A percentile compares a stretch with the other conserved stretches of the same genome.
phyloP scores from a whole-genome alignment of 805 yeast genomes.

The Myxozyma geophila region DNA sequence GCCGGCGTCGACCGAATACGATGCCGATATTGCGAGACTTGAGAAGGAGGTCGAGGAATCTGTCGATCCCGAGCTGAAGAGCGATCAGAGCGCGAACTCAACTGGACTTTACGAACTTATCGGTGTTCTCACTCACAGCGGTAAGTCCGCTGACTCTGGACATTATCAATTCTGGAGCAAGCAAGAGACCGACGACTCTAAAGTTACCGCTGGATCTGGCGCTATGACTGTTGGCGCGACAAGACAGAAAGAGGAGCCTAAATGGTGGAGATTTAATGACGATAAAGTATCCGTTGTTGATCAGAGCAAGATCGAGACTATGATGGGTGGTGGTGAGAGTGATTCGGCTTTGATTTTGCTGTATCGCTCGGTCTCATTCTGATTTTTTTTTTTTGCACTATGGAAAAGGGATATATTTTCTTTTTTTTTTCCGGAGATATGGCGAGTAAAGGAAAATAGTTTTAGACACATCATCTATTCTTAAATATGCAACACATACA shows the following conservation, averaged over 20 bases:
- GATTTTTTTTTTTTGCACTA: conserved; percentile 17
- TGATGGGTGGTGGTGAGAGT: conserved; percentile 97
- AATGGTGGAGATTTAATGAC: conserved; percentile 96
- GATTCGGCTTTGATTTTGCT: conserved; percentile 90
- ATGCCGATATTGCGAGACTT: conserved; percentile 25
- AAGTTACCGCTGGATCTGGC: conserved; percentile 3
- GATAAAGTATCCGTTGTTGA: conserved; percentile 80
- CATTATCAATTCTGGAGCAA: conserved; percentile 91
- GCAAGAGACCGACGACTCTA: conserved; percentile 59
- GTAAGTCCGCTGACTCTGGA: conserved; percentile 95
- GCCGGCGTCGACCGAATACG: conserved; percentile 37
- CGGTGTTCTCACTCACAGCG: conserved; percentile 90
- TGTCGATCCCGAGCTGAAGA: conserved; percentile 51
- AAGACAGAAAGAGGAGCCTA: conserved; percentile 54
- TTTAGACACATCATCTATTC: background rate
- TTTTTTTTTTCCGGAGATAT: no score
- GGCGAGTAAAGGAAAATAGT: background rate
- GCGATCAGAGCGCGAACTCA: conserved; percentile 71
- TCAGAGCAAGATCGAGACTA: conserved; percentile 76
- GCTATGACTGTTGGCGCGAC: conserved; percentile 25
- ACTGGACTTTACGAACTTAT: conserved; percentile 82
- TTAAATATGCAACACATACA: background rate
- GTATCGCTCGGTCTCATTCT: conserved; percentile 79
- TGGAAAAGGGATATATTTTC: background rate
- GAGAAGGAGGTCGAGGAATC: conserved; percentile 40